A percentile compares a stretch with the other conserved stretches of the same genome.
These are phyloP conservation scores for Aspergillus niger DNA, from an alignment of 2,329 filamentous ascomycete species.

Conservation along the genomic window DNA sequence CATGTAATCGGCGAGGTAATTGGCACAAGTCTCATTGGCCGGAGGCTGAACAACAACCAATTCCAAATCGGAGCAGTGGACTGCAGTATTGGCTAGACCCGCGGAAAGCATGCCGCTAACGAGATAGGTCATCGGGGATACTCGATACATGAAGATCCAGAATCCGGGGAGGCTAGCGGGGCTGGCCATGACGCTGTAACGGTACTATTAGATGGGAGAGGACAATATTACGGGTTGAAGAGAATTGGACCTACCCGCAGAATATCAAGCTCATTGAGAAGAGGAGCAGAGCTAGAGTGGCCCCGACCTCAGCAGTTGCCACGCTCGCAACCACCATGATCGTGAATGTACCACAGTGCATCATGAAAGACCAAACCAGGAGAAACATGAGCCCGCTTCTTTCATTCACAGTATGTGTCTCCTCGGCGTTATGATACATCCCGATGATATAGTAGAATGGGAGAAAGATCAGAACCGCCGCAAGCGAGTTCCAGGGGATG, in stretches of 20 bases:
- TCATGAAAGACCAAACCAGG: conserved; percentile 59
- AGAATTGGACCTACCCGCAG: not conserved
- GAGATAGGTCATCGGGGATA: conserved; percentile 10
- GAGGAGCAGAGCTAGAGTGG: conserved; percentile 2
- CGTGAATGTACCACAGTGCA: conserved; percentile 25
- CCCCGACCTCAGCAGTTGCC: conserved; percentile 7
- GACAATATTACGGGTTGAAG: no score
- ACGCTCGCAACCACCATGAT: conserved; percentile 6
- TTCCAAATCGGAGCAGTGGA: conserved; percentile 1
- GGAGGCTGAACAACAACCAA: not conserved
- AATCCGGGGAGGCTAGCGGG: conserved; percentile 5
- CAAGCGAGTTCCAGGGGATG: conserved; percentile 61
- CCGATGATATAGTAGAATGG: conserved; percentile 66
- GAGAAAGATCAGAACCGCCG: conserved; percentile 59
- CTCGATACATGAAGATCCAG: conserved; percentile 16
- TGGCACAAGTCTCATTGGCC: not conserved
- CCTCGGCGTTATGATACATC: conserved; percentile 37
- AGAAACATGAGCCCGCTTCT: conserved; percentile 65
- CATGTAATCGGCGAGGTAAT: conserved; percentile 5
- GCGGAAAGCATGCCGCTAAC: conserved; percentile 11
- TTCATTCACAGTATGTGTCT: conserved; percentile 38
- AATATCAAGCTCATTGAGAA: conserved; percentile 3
- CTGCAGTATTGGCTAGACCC: conserved; percentile 1
- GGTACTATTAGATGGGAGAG: not conserved
- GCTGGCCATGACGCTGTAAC: not conserved